These are phyloP conservation scores for Colletotrichum sp. DNA, from an alignment of 2,329 filamentous ascomycete species.

Conservation along the genomic window DNA sequence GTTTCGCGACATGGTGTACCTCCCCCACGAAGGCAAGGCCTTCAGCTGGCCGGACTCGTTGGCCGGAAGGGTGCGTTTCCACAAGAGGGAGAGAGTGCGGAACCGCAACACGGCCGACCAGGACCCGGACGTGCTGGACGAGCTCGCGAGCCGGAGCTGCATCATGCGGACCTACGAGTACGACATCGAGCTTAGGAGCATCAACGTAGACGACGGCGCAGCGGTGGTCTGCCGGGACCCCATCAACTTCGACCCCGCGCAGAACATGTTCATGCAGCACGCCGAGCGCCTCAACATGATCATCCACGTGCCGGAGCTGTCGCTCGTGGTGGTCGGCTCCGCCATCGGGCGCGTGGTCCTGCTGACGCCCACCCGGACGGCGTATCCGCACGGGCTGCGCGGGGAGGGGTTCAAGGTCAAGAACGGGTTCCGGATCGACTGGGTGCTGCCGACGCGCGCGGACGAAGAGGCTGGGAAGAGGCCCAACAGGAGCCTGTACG, in stretches of 20 bases:
- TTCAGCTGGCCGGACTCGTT: slow-evolving; percentile 1
- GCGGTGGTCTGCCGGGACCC: slow-evolving; percentile 35
- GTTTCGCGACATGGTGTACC: slow-evolving; percentile 37
- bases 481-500: slow-evolving; percentile 61
- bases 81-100: not conserved
- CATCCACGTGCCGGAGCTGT: slow-evolving; percentile 70
- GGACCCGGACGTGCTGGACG: not conserved
- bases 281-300: slow-evolving; percentile 60
- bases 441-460: slow-evolving; percentile 49
- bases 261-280: slow-evolving; percentile 15
- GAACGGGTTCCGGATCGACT: slow-evolving; percentile 58
- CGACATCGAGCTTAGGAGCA: slow-evolving; percentile 51
- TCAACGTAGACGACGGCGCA: slow-evolving; percentile 21
- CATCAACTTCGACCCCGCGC: slow-evolving; percentile 26
- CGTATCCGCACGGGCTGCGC: not conserved
- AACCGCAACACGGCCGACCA: slow-evolving; percentile 7
- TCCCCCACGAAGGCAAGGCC: slow-evolving; percentile 34
- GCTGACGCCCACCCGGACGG: slow-evolving; percentile 54
- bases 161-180: slow-evolving; percentile 55
- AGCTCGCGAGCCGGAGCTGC: slow-evolving; percentile 27
- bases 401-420: slow-evolving; percentile 25
- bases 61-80: not conserved
- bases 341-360: slow-evolving; percentile 70
- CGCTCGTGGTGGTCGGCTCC: slow-evolving; percentile 70
- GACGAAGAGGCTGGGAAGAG: slow-evolving; percentile 51